phyloP scores from a whole-genome alignment of 2,329 filamentous ascomycete genomes.

The Dothideomycetes sp. region DNA sequence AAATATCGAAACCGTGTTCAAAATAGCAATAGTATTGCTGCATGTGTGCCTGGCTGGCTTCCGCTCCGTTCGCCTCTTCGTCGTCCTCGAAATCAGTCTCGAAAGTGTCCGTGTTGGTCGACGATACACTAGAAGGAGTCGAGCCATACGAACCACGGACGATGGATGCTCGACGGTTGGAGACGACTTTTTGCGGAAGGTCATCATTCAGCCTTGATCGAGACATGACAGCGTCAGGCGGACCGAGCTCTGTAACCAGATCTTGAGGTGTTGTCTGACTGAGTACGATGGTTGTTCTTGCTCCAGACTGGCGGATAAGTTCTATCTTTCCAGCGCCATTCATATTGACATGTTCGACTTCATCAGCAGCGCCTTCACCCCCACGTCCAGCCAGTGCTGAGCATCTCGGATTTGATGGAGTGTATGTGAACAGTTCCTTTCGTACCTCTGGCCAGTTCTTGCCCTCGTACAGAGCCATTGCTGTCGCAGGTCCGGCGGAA shows the following conservation, averaged over 20 bases:
- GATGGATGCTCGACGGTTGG: conserved; percentile 13
- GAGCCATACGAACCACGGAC: conserved; percentile 20
- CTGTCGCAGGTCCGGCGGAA: conserved; percentile 64
- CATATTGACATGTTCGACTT: conserved; percentile 72
- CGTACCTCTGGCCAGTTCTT: conserved; percentile 83
- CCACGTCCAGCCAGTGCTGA: conserved; percentile 59
- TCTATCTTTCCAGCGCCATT: conserved; percentile 72
- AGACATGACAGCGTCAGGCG: conserved; percentile 81
- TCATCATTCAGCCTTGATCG: conserved; percentile 15
- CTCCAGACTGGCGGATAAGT: conserved; percentile 60
- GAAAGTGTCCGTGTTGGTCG: conserved; percentile 34
- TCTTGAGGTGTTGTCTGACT: conserved; percentile 89
- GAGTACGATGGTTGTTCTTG: conserved; percentile 61
- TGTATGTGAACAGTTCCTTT: conserved; percentile 64
- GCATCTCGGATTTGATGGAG: conserved; percentile 64
- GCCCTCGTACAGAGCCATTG: conserved; percentile 86
- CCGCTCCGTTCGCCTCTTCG: conserved; percentile 39
- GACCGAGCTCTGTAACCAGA: conserved; percentile 78
- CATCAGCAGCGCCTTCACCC: conserved; percentile 75
- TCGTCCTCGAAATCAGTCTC: conserved; percentile 39
- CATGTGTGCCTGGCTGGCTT: conserved; percentile 54
- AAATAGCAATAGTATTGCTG: conserved; percentile 96
- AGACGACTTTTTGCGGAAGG: conserved; percentile 3
- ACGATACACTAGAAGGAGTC: conserved; percentile 29
- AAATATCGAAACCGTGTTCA: conserved; percentile 83